Percentiles rank a stretch among this genome's conserved stretches.
phyloP scores from a whole-genome alignment of 192 early-diverging fungal species.

The Linnemannia exigua region DNA sequence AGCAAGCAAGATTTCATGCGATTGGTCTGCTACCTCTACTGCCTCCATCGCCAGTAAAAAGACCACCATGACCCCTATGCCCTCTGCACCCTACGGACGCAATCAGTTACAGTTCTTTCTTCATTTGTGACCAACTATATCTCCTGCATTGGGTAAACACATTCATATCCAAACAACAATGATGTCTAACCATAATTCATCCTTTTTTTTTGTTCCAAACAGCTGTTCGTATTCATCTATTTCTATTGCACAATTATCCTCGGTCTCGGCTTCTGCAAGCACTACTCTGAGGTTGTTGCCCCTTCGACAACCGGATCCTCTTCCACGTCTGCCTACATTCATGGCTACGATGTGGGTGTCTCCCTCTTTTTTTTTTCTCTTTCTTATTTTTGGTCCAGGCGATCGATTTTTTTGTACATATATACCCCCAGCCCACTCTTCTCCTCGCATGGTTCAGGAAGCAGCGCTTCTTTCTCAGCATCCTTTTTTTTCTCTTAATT shows the following conservation, averaged over 20 bases:
- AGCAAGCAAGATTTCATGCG: neutral
- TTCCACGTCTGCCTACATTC: too few relatives aligned
- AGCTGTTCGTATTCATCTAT: constrained; percentile 14
- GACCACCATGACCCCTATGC: constrained; percentile 1
- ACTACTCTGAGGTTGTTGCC: neutral
- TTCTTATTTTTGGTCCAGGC: too few relatives aligned
- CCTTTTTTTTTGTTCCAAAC: neutral
- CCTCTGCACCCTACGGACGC: neutral
- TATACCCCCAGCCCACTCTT: too few relatives aligned
- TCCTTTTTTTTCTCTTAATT: too few relatives aligned
- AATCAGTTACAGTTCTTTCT: constrained; percentile 23
- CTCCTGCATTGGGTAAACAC: neutral
- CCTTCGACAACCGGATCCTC: neutral
- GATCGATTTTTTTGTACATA: too few relatives aligned
- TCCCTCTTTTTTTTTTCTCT: too few relatives aligned
- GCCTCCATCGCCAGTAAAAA: neutral
- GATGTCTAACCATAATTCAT: constrained; percentile 2
- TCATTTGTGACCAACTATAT: neutral
- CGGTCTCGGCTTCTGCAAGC: constrained; percentile 24
- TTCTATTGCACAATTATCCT: constrained; percentile 27
- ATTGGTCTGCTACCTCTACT: neutral
- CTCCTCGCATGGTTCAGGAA: too few relatives aligned
- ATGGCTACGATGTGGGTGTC: too few relatives aligned
- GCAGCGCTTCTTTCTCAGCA: too few relatives aligned
- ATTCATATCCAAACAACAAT: neutral